Evolutionary conservation across 129 eudicot species (phyloP), one percentile per base, ranked within the genome.

Genomic region (Deinandra increscens): DNA sequence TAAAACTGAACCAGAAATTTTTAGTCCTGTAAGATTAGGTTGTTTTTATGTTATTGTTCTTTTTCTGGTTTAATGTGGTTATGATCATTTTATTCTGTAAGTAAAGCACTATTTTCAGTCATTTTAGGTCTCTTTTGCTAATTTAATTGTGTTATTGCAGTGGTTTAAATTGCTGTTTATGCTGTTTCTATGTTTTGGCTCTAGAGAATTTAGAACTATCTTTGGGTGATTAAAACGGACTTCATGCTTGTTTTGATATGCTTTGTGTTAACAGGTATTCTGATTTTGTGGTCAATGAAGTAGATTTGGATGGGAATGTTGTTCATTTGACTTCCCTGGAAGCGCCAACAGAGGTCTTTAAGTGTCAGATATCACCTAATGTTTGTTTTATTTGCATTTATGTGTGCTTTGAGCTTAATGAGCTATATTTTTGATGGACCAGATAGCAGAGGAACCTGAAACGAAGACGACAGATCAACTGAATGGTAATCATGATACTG

Each of bases 281-380:
- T 60, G 99, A 94, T 82, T 94, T 94, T 77, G 85, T 89, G 23
- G 99, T 94, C 33, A 94, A 94, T 64, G 99, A 94, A 85, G 97
- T 94, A 12, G 99, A 80, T 80, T 73, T 89, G 83, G 88, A 85
- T 68, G 96, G 86, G 60, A 89, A 89, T 76, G 89, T 85, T 80
- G 91, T 89, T 69, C 99, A 80, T 69, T 85, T 94, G 79, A 87
- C 97, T 36, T 84, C 90, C 55, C 71, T 94, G 61, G 87, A 83
- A 60, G 84, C 82, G 9, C 91, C 97, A 18, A 31, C 72, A 0
- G 91, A 94, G 99, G 98, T 93, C 53, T 5, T 48, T 20, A 58
- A 48, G 70, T 51, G 20, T 18, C 61, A 22, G 44, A n/a, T n/a
- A 33, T 23, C 34, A 14, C 48, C 29, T 37, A 14, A 29, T 58